These are phyloP conservation scores for Vaccinium darrowii DNA, from an alignment of 148 eudicot species.

Conservation along the genomic window DNA sequence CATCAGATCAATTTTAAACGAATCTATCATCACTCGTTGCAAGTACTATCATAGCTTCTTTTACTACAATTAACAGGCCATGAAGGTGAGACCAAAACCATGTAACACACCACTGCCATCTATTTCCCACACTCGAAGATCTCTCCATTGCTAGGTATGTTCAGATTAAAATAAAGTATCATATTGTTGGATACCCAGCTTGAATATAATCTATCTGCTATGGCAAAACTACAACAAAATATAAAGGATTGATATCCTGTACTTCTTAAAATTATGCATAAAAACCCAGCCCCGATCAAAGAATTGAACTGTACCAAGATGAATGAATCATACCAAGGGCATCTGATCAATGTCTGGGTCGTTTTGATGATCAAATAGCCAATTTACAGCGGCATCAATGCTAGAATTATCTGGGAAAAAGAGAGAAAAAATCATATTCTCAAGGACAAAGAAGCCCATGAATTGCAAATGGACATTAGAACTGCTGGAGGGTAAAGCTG, in stretches of 20 bases:
- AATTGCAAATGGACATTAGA: neutral
- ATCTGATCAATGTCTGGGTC: conserved; percentile 67
- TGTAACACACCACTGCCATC: neutral
- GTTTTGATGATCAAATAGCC: conserved; percentile 79
- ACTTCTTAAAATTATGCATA: neutral
- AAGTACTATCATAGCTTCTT: neutral
- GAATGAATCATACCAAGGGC: conserved; percentile 50
- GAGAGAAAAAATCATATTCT: conserved; percentile 8
- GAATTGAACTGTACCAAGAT: conserved; percentile 11
- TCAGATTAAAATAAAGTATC: neutral
- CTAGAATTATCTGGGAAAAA: conserved; percentile 54
- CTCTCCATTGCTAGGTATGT: neutral
- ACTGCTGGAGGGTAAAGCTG: neutral
- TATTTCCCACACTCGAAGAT: neutral
- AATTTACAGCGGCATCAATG: conserved; percentile 69
- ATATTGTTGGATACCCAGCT: neutral
- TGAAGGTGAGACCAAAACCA: neutral
- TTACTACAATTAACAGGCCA: neutral
- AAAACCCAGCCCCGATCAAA: neutral
- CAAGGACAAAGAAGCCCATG: neutral
- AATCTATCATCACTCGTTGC: neutral
- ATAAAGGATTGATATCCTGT: neutral
- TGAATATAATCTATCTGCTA: neutral
- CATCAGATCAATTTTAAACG: neutral
- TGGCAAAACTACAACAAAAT: neutral